A percentile compares a stretch with the other conserved stretches of the same genome.
Conservation (phyloP, 805 yeast genomes). For the Scheffersomyces stipitis region DNA sequence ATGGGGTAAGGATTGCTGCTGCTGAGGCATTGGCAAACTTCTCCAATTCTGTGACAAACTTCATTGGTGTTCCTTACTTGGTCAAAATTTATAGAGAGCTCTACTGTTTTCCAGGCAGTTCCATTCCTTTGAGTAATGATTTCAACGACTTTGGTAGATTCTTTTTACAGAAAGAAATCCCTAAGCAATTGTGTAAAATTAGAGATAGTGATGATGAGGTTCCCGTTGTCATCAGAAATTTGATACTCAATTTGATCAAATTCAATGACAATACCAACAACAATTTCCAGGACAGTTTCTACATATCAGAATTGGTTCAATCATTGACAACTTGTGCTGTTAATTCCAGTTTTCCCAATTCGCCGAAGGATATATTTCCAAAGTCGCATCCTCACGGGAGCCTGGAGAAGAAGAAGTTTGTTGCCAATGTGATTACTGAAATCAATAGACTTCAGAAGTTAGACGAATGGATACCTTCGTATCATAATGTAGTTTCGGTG, state of each 20-base stretch:
- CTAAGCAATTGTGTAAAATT: constrained; percentile 58
- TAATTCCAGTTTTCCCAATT: constrained; percentile 12
- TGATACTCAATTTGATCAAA: constrained; percentile 68
- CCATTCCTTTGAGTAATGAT: constrained; percentile 77
- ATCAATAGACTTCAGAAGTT: constrained; percentile 72
- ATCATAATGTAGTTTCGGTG: constrained; percentile 53
- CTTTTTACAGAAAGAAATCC: constrained; percentile 69
- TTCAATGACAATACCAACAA: constrained; percentile 87
- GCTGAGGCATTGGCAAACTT: constrained; percentile 72
- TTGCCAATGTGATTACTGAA: constrained; percentile 50
- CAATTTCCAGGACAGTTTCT: constrained; percentile 69
- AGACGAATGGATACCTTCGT: constrained; percentile 86
- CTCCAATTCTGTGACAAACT: constrained; percentile 60
- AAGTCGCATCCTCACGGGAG: constrained; percentile 4
- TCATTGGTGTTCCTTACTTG: constrained; percentile 71
- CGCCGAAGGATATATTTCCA: constrained; percentile 9
- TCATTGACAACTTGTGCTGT: constrained; percentile 45
- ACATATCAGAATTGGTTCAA: constrained; percentile 56
- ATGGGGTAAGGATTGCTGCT: constrained; percentile 87
- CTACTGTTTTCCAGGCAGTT: constrained; percentile 65
- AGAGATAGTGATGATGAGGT: constrained; percentile 62
- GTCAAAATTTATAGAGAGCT: constrained; percentile 64
- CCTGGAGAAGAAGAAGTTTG: constrained; percentile 16
- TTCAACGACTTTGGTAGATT: constrained; percentile 70
- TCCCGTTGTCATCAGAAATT: constrained; percentile 55